These are phyloP conservation scores for Colletotrichum sp. DNA, from an alignment of 2,329 filamentous ascomycete species.

Conservation along the genomic window DNA sequence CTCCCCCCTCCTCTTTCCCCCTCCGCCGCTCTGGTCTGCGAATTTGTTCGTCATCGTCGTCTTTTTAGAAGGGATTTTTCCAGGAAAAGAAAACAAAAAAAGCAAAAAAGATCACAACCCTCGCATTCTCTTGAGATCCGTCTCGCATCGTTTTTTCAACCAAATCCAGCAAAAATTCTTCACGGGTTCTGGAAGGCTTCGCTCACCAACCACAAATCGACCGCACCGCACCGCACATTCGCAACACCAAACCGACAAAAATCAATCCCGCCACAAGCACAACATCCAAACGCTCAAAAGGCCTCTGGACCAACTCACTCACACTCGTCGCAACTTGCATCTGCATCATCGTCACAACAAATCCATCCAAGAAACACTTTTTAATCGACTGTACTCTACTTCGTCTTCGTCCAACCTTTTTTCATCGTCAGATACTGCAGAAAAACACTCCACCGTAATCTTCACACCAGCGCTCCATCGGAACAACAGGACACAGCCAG, in stretches of 20 bases:
- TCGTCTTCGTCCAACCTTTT: slow-evolving; percentile 19
- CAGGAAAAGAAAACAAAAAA: slow-evolving; percentile 5
- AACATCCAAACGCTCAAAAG: not conserved
- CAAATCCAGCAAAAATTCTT: not conserved
- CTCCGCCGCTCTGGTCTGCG: slow-evolving; percentile 25
- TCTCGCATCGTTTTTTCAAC: slow-evolving; percentile 22
- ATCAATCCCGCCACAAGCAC: not conserved
- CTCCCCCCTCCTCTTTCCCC: slow-evolving; percentile 28
- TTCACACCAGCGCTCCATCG: slow-evolving; percentile 8
- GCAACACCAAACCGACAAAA: slow-evolving; percentile 6
- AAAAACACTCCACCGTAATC: slow-evolving; percentile 10
- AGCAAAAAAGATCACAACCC: not conserved
- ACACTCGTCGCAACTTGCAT: not conserved
- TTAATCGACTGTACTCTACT: slow-evolving; percentile 43
- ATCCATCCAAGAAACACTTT: slow-evolving; percentile 27
- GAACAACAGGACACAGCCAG: not conserved
- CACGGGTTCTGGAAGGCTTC: slow-evolving; percentile 18
- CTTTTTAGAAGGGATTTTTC: slow-evolving; percentile 23
- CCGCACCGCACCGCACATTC: slow-evolving; percentile 1
- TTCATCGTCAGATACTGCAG: slow-evolving; percentile 1
- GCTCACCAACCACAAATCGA: slow-evolving; percentile 1
- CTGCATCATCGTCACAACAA: not conserved
- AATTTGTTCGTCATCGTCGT: slow-evolving; percentile 32
- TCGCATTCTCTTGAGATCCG: slow-evolving; percentile 22
- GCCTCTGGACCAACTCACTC: not conserved